These are phyloP conservation scores for Phytophthora pini DNA, from an alignment of 352 stramenopile species.

Conservation along the genomic window DNA sequence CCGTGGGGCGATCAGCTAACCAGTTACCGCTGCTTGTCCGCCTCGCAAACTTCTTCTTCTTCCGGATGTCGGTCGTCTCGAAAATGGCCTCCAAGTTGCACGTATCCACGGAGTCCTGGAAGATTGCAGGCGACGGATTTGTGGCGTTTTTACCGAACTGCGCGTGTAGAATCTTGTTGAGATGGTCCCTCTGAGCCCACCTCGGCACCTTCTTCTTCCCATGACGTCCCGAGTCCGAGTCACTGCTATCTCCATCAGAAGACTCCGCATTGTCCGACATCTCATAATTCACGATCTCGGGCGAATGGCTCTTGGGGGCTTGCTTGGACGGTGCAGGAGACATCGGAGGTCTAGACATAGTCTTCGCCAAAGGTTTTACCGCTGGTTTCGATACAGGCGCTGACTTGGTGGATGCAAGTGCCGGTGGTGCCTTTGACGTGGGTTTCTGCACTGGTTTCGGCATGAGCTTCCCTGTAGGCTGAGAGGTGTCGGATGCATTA, in stretches of 20 bases:
- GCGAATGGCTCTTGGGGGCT: conserved; percentile 32
- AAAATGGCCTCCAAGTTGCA: conserved; percentile 89
- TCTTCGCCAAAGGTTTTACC: conserved; percentile 17
- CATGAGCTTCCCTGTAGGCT: conserved; percentile 22
- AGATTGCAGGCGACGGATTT: conserved; percentile 82
- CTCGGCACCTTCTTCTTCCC: conserved; percentile 81
- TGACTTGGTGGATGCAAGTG: conserved; percentile 21
- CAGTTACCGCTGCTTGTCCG: conserved; percentile 89
- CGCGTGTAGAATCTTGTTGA: conserved; percentile 67
- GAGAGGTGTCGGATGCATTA: conserved; percentile 21
- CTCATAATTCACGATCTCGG: conserved; percentile 60
- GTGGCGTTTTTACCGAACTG: conserved; percentile 81
- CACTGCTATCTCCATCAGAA: conserved; percentile 44
- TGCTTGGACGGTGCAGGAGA: conserved; percentile 27
- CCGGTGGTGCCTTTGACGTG: conserved; percentile 17
- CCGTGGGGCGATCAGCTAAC: conserved; percentile 79
- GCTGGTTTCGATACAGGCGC: conserved; percentile 11
- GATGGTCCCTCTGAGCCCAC: conserved; percentile 79
- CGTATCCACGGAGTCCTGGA: conserved; percentile 84
- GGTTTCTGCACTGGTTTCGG: conserved; percentile 23
- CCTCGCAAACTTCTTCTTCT: conserved; percentile 82
- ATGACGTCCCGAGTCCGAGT: conserved; percentile 55
- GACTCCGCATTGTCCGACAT: conserved; percentile 87
- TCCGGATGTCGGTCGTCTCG: conserved; percentile 67
- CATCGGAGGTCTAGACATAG: conserved; percentile 11